These are phyloP conservation scores for Macrolepiota dolichaula DNA, from an alignment of 768 basidiomycete species.

Conservation along the genomic window DNA sequence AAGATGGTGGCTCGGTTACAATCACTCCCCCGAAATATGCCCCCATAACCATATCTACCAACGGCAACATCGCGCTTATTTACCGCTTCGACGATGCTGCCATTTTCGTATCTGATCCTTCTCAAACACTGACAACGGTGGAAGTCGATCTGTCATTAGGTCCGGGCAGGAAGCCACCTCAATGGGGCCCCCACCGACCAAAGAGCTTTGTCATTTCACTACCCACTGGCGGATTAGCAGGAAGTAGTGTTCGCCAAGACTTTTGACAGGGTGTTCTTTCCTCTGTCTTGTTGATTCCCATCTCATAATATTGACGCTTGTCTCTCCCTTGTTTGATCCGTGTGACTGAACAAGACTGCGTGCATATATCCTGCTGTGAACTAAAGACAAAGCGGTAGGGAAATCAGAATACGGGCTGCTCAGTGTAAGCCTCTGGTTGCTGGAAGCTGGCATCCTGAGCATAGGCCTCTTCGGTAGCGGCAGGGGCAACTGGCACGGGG, in stretches of 20 bases:
- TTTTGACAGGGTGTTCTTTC: constrained; percentile 1
- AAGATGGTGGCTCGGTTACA: constrained; percentile 37
- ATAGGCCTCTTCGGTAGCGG: constrained; percentile 48
- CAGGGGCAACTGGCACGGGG: constrained; percentile 45
- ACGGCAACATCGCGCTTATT: constrained; percentile 41
- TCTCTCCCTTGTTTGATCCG: not conserved
- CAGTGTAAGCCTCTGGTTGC: constrained; percentile 34
- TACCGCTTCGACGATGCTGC: constrained; percentile 36
- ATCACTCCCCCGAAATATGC: constrained; percentile 25
- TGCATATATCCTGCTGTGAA: not conserved
- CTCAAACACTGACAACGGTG: constrained; percentile 42
- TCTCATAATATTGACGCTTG: not conserved
- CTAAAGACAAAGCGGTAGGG: constrained; percentile 15
- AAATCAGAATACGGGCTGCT: constrained; percentile 61
- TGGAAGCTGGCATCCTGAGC: constrained; percentile 42
- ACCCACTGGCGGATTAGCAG: constrained; percentile 45
- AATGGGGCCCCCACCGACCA: constrained; percentile 20
- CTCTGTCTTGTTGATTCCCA: not conserved
- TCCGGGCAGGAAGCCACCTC: constrained; percentile 20
- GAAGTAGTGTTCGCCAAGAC: constrained; percentile 40
- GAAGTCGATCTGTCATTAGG: constrained; percentile 33
- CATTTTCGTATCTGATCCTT: constrained; percentile 64
- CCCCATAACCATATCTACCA: constrained; percentile 31
- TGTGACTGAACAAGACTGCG: not conserved
- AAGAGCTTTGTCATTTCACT: constrained; percentile 36